Percentiles rank a stretch among this genome's conserved stretches.
Conservation (phyloP, 352 stramenopile genomes). For the Phytophthora melonis region DNA sequence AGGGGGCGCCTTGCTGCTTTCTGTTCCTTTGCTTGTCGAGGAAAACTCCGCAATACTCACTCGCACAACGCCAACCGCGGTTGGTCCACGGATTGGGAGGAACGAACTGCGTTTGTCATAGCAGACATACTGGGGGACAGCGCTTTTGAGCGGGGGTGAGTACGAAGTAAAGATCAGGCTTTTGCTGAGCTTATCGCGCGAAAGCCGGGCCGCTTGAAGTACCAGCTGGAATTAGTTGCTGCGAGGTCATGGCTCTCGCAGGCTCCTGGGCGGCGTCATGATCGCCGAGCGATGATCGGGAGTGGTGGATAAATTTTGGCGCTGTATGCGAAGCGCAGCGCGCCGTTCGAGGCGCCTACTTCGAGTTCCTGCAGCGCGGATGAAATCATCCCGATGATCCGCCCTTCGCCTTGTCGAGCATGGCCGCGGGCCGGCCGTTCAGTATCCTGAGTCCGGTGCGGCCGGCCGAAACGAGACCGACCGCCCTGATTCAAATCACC, state of each 20-base stretch:
- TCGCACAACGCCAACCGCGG: not conserved
- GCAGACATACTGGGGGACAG: constrained; percentile 24
- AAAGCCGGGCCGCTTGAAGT: constrained; percentile 11
- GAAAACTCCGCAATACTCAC: constrained; percentile 44
- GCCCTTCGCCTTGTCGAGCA: not conserved
- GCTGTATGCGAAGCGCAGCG: constrained; percentile 28
- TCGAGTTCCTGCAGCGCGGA: not conserved
- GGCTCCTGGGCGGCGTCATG: constrained; percentile 15
- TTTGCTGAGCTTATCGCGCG: not conserved
- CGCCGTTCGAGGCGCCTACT: constrained; percentile 4
- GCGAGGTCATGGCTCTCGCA: constrained; percentile 11
- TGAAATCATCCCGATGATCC: constrained; percentile 7
- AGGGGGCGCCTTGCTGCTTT: not conserved
- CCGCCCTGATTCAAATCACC: constrained; percentile 8
- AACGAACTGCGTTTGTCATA: constrained; percentile 23
- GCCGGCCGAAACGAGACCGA: not conserved
- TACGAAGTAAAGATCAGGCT: not conserved
- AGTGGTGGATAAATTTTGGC: constrained; percentile 34
- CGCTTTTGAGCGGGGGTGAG: constrained; percentile 13
- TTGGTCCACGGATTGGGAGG: constrained; percentile 23
- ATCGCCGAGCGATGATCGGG: constrained; percentile 16
- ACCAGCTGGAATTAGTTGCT: constrained; percentile 28
- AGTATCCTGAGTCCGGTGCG: not conserved
- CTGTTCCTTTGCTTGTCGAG: constrained; percentile 39
- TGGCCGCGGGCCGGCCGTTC: not conserved